Evolutionary conservation across 2,329 filamentous ascomycete species (phyloP).

Genomic region (Apiospora hydei): DNA sequence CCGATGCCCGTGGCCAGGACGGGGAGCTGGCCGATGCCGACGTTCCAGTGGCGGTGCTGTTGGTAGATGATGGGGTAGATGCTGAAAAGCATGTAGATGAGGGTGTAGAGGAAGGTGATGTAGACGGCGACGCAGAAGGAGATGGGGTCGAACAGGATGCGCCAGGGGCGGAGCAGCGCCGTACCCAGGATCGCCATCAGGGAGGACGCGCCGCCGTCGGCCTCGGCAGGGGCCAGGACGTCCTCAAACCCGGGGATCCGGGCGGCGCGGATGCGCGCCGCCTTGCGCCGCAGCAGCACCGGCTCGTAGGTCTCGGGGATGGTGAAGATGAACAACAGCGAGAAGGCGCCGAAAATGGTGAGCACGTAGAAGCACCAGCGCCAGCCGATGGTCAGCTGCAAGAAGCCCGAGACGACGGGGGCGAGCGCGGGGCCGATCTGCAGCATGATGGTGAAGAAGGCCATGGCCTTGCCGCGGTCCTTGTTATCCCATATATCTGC

Average conservation of each 20-base stretch:
- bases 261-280: conserved; percentile 55
- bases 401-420: conserved; percentile 56
- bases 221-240: conserved; percentile 57
- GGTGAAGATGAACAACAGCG: conserved; percentile 57
- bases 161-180: conserved; percentile 60
- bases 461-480: conserved; percentile 61
- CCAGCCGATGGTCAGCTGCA: conserved; percentile 63
- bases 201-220: conserved; percentile 42
- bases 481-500: conserved; percentile 61
- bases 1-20: conserved; percentile 58
- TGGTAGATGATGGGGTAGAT: conserved; percentile 65
- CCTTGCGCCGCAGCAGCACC: conserved; percentile 60
- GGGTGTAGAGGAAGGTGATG: conserved; percentile 58
- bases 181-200: conserved; percentile 56
- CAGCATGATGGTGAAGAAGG: conserved; percentile 59
- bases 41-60: conserved; percentile 59
- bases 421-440: conserved; percentile 52
- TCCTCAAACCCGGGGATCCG: conserved; percentile 60
- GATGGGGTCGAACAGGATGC: conserved; percentile 61
- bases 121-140: conserved; percentile 60
- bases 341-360: conserved; percentile 50
- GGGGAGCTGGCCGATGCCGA: conserved; percentile 59
- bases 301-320: conserved; percentile 65
- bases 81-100: conserved; percentile 65
- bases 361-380: conserved; percentile 60